These are phyloP conservation scores for Rhododendron molle DNA, from an alignment of 148 eudicot genomes.

Conservation along the genomic window DNA sequence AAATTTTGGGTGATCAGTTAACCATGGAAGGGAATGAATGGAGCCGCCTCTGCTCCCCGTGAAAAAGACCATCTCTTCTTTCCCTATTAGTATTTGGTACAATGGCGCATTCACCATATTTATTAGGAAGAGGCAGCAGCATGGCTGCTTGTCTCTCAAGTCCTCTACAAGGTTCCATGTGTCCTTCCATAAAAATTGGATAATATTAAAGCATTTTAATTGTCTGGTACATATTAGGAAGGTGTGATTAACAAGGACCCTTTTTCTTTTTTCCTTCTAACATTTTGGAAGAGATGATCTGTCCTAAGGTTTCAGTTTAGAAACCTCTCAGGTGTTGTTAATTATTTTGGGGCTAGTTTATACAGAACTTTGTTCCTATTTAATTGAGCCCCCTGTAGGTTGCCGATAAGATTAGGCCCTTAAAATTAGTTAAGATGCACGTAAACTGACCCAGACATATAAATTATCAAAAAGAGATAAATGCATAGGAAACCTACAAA, in stretches of 20 bases:
- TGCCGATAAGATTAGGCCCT: neutral
- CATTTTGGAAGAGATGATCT: neutral
- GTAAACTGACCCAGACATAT: too few species aligned
- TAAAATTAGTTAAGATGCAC: neutral
- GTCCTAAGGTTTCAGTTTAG: too few species aligned
- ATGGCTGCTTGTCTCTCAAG: neutral
- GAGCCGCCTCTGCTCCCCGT: too few species aligned
- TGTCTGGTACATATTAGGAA: neutral
- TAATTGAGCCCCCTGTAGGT: neutral
- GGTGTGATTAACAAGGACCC: neutral
- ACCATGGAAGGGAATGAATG: too few species aligned
- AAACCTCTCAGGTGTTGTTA: neutral
- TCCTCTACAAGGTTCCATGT: neutral
- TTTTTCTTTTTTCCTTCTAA: neutral
- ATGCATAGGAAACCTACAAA: conserved; percentile 15
- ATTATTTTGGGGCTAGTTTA: neutral
- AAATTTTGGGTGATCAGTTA: too few species aligned
- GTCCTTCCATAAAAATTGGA: neutral
- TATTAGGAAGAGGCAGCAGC: neutral
- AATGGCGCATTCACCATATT: neutral
- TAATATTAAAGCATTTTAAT: neutral
- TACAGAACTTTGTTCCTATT: too few species aligned
- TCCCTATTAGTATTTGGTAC: neutral
- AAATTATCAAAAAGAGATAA: neutral
- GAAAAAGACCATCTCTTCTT: neutral